phyloP scores from a whole-genome alignment of 2,329 filamentous ascomycete genomes.

The Exutisphaerella laricina region DNA sequence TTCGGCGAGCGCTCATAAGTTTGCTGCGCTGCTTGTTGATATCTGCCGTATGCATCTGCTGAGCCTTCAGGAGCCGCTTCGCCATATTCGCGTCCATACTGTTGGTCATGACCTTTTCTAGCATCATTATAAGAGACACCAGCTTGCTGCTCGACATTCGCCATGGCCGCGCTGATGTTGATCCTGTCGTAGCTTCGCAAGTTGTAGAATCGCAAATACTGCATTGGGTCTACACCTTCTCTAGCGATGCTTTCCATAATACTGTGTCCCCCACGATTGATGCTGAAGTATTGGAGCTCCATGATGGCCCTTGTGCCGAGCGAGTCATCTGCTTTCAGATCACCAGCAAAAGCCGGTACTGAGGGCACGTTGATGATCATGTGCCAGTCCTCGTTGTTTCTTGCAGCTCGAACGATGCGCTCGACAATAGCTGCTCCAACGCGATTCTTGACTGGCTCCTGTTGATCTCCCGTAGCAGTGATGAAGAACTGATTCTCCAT shows the following conservation, averaged over 20 bases:
- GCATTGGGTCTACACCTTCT: constrained; percentile 61
- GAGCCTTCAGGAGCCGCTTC: neutral
- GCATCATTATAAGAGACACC: constrained; percentile 65
- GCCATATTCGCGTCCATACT: constrained; percentile 26
- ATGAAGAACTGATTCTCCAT: constrained; percentile 89
- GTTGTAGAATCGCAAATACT: constrained; percentile 81
- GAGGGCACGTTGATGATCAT: constrained; percentile 74
- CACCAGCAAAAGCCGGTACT: constrained; percentile 76
- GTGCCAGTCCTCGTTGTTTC: constrained; percentile 61
- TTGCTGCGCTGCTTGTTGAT: constrained; percentile 63
- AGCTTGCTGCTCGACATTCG: constrained; percentile 53
- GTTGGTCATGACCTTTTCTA: constrained; percentile 50
- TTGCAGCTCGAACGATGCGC: constrained; percentile 65
- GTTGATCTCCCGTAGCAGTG: constrained; percentile 65
- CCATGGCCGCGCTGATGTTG: constrained; percentile 61
- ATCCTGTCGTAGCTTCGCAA: constrained; percentile 78
- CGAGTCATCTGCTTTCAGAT: constrained; percentile 65
- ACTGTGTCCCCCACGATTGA: constrained; percentile 68
- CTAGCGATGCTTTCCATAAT: constrained; percentile 67
- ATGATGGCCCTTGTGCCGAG: constrained; percentile 78
- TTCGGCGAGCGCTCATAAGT: constrained; percentile 41
- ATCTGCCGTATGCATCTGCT: constrained; percentile 53
- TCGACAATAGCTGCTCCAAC: constrained; percentile 75
- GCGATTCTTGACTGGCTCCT: constrained; percentile 68
- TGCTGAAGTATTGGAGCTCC: constrained; percentile 79